Conservation (phyloP, 306 rosid genomes). For the Vachellia pachyceras region DNA sequence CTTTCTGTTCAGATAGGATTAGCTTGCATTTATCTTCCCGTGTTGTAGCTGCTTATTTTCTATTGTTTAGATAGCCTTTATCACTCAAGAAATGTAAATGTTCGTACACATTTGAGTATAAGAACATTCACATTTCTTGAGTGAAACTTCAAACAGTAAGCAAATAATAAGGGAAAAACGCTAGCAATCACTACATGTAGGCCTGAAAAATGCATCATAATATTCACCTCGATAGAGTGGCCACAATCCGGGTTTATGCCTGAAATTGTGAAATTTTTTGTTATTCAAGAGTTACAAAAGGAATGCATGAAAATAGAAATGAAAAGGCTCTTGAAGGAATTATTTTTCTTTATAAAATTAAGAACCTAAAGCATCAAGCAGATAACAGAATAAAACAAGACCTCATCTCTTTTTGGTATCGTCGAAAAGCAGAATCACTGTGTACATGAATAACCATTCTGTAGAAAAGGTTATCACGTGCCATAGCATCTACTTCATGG, state of each 20-base stretch:
- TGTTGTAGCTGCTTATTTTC: not conserved
- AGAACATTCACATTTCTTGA: conserved; percentile 31
- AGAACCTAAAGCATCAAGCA: conserved; percentile 12
- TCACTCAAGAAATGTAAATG: not conserved
- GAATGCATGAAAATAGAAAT: conserved; percentile 31
- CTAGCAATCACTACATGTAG: not conserved
- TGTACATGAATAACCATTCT: conserved; percentile 96
- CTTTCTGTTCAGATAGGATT: not conserved
- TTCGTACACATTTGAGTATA: not conserved
- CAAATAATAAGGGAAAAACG: conserved; percentile 9
- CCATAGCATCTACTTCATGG: conserved; percentile 65
- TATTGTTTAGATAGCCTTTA: not conserved
- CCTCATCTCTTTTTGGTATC: conserved; percentile 94
- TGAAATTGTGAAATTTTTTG: conserved; percentile 49
- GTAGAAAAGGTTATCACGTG: conserved; percentile 76
- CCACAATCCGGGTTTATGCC: conserved; percentile 85
- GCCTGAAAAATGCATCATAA: not conserved
- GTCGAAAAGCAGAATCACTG: conserved; percentile 80
- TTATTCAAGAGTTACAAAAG: conserved; percentile 2
- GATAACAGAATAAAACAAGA: conserved; percentile 41
- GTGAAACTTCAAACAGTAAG: conserved; percentile 11
- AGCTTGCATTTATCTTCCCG: not conserved
- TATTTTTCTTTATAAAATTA: conserved; percentile 21
- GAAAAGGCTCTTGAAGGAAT: not conserved
- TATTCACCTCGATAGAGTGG: conserved; percentile 88